Percentiles rank a stretch among this genome's conserved stretches.
Conservation (phyloP, 371 early-diverging fungal genomes). For the Mortierella sp. region DNA sequence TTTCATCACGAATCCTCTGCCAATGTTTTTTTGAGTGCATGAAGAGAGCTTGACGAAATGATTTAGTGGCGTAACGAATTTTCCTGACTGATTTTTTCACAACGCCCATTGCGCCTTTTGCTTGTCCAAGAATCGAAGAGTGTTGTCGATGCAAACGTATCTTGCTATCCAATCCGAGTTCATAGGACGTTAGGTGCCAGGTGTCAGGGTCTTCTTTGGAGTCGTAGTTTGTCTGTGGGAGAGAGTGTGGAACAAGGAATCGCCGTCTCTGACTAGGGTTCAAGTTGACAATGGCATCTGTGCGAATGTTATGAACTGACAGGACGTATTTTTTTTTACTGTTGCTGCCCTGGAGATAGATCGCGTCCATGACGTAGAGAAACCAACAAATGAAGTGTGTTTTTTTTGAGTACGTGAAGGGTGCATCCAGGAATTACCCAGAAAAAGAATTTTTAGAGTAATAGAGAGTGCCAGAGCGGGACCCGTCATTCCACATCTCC, state of each 20-base stretch:
- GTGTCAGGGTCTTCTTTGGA: neutral
- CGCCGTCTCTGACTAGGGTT: neutral
- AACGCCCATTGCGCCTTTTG: neutral
- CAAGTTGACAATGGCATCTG: neutral
- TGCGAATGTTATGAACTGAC: neutral
- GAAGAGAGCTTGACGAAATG: too few species aligned
- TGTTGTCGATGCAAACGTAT: neutral
- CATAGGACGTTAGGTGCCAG: neutral
- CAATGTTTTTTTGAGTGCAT: too few species aligned
- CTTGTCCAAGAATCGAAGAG: neutral
- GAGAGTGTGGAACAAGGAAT: slow-evolving; percentile 2
- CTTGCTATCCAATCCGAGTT: neutral
- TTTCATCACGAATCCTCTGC: too few species aligned
- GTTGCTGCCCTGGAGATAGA: neutral
- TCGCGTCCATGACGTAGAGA: neutral
- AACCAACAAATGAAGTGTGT: neutral
- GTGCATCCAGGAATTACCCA: slow-evolving; percentile 4
- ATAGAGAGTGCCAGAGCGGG: neutral
- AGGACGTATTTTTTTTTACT: neutral
- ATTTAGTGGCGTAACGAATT: too few species aligned
- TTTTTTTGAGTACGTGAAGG: neutral
- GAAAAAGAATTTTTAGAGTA: neutral
- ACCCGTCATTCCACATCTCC: slow-evolving; percentile 9
- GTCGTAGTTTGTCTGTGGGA: neutral
- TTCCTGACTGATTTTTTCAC: neutral